Base-by-base conservation (phyloP, 192 early-diverging fungal genomes). In the Coemansia nantahalensis region DNA sequence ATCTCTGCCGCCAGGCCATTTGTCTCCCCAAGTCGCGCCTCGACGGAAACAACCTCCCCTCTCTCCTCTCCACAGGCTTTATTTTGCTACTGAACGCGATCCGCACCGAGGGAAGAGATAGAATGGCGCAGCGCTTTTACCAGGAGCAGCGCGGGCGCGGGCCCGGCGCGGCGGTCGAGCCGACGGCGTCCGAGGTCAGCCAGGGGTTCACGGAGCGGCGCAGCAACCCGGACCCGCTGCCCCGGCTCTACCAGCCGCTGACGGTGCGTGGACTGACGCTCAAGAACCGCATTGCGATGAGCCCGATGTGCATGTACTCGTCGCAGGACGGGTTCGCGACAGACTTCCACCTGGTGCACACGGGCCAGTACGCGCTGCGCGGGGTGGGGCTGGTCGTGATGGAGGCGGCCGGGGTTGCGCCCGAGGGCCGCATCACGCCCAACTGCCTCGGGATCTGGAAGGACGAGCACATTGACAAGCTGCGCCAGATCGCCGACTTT, bases 241-340 rank as follows among this genome's bases (percentile, higher is more conserved):
- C 70, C 43, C 66, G 68, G 36, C 72, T 92, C 8, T 92, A 87
- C 64, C 64, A 79, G 45, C 88, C 92, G 0, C 61, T 92, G 26
- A 82, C 59, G 0, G 64, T 91, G 51, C 82, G 88, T 45, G 62
- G 65, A 4, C 45, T 87, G 28, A 85, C 79, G 13, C 73, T 90
- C 48, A 86, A 86, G 39, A 95, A 94, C 74, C 82, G 90, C 17
- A 61, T 89, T 18, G 74, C 68, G 5, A 83, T 91, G 33, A 80
- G 87, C 17, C 92, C 92, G 40, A 94, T 92, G 90, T 91, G 90
- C 75, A 83, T 79, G 80, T 90, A 88, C 66, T 83, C 83, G 15
- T 60, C 79, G 6, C 48, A 79, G 11, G 83, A 89, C 57, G 90
- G 88, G 0, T 78, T 77, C 38, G 54, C 82, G 19, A 87, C 71